Evolutionary conservation across 2,329 filamentous ascomycete species (phyloP), one percentile per base, ranked within the genome.

Genomic region (Diatrype stigma): DNA sequence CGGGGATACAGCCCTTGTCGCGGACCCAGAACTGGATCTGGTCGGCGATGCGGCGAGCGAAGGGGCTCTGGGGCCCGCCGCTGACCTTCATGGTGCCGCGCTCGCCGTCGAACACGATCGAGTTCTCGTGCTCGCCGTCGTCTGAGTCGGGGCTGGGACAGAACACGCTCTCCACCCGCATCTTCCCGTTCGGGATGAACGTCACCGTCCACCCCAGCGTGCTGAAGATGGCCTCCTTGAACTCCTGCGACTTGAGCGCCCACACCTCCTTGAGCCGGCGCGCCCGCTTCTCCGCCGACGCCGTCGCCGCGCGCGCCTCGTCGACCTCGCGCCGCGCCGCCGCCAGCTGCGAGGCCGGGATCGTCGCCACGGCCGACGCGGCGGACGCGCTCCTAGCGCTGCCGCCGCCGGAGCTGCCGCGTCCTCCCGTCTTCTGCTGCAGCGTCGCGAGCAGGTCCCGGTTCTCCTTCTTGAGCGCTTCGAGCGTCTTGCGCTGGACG

Each of bases 41-140:
- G 63, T 90, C 87, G 57, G 81, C 81, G 56, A 99, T 96, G 69
- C 91, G 86, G 50, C 82, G 74, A 1, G 92, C 94, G 70, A 99
- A 99, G 12, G 84, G 79, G 65, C 90, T 95, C 64, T 89, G 82
- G 1, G 91, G 89, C 0, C 94, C 94, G 1, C 94, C 94, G 32
- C 87, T 89, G 51, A 99, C 89, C 78, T 99, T 99, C 94, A 99
- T 99, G 1, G 92, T 96, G 7, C 93, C 94, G 51, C 88, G 85
- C 72, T 96, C 91, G 47, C 91, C 91, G 69, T 96, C 91, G 67
- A 96, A 96, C 0, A 96, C 84, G 53, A 87, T 86, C 51, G 80
- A 84, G 59, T 86, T 86, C 67, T 87, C 84, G 66, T 90, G 83
- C 63, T 88, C 85, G 50, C 88, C 83, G 66, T 67, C 82, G 40